A percentile compares a stretch with the other conserved stretches of the same genome.
phyloP scores from a whole-genome alignment of 2,329 filamentous ascomycete genomes.

The Fusarium proliferatum region DNA sequence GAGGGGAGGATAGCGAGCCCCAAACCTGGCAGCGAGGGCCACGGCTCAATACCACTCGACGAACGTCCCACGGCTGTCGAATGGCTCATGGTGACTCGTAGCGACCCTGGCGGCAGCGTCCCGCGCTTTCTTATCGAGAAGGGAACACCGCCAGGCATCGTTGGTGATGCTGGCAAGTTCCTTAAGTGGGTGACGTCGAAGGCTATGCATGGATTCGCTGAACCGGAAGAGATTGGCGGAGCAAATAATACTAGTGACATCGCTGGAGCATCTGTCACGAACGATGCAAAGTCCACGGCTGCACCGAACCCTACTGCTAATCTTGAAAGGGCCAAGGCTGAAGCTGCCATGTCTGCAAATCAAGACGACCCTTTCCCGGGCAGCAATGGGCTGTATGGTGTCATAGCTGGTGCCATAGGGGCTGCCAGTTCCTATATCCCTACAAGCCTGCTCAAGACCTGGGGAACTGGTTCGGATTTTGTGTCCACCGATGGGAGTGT shows the following conservation, averaged over 20 bases:
- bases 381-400: constrained; percentile 64
- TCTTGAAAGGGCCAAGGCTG: constrained; percentile 50
- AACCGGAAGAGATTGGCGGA: constrained; percentile 22
- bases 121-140: constrained; percentile 92
- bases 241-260: constrained; percentile 1
- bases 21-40: constrained; percentile 22
- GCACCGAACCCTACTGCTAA: constrained; percentile 3
- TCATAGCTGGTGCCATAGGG: constrained; percentile 64
- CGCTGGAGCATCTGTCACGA: constrained; percentile 1
- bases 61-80: constrained; percentile 68
- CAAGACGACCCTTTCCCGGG: constrained; percentile 50
- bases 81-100: constrained; percentile 93
- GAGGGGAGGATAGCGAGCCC: constrained; percentile 42
- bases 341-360: constrained; percentile 27
- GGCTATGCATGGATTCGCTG: constrained; percentile 50
- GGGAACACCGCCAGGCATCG: constrained; percentile 83
- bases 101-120: constrained; percentile 88
- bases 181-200: constrained; percentile 74
- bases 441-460: constrained; percentile 48
- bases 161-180: constrained; percentile 83
- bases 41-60: constrained; percentile 33
- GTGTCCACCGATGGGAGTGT: constrained; percentile 44
- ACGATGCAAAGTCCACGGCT: constrained; percentile 4
- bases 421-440: constrained; percentile 61
- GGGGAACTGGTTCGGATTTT: constrained; percentile 44